Evolutionary conservation across 2,329 filamentous ascomycete genomes (phyloP), one percentile per base, ranked within the genome.

Genomic region (Tolypocladium album): DNA sequence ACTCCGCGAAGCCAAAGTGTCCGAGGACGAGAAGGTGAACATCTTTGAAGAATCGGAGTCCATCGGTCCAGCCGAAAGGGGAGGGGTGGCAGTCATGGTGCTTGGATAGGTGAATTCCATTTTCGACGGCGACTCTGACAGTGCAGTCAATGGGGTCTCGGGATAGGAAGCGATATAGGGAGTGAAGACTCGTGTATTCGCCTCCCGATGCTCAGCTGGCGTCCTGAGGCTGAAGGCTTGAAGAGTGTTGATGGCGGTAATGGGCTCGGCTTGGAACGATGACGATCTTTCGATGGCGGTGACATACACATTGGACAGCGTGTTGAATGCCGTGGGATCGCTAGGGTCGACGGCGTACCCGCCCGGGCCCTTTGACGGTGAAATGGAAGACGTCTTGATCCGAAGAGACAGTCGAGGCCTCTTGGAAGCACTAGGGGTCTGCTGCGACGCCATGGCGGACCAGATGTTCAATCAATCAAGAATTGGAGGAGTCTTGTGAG

Each of bases 271-370:
- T 50, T 76, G 76, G 42, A 74, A 66, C 3, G 82, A 79, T 1
- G 82, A 80, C 36, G 81, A 79, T 56, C 82, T 80, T 70, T 85
- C 83, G 58, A 87, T 85, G 62, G 84, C 82, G 3, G 81, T 82
- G 34, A 82, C 80, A 67, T 87, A 87, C 62, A 84, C 81, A 71
- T 87, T 87, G 59, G 84, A 85, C 45, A 87, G 77, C 2, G 85
- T 87, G 71, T 87, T 87, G 74, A 86, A 86, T 27, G 83, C 76
- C 1, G 85, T 87, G 4, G 83, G 82, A 39, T 84, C 85, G 61
- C 77, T 80, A 38, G 82, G 80, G 65, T 86, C 79, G 45, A 82
- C 65, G 45, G 67, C 60, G 59, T 70, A 71, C 55, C 67, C 68
- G 61, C 69, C 66, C 20, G 66, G 63, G 27, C 76, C 70, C 59